These are phyloP conservation scores for Gracilaria domingensis DNA, from an alignment of 23 red algal genomes.

Conservation along the genomic window DNA sequence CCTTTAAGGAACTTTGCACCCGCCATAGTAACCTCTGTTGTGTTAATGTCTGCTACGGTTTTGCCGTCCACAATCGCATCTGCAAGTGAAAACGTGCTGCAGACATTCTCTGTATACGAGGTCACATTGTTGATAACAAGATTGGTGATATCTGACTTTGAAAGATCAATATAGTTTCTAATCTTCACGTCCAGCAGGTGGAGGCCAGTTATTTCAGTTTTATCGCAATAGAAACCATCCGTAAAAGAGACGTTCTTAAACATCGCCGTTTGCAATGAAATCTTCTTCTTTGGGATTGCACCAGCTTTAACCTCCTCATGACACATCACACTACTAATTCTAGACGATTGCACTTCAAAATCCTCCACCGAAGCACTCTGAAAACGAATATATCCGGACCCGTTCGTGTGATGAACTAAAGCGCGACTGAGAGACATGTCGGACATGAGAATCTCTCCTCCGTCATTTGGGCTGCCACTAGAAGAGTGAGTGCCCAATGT, in stretches of 20 bases:
- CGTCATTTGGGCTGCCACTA: slow-evolving; percentile 7
- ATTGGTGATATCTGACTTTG: slow-evolving; percentile 34
- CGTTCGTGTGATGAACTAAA: slow-evolving; percentile 19
- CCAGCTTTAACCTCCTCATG: slow-evolving; percentile 24
- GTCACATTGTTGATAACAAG: slow-evolving; percentile 39
- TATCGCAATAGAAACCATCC: slow-evolving; percentile 60
- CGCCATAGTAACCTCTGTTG: slow-evolving; percentile 26
- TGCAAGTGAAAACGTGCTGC: slow-evolving; percentile 46
- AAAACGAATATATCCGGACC: slow-evolving; percentile 27
- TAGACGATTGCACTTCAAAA: not conserved
- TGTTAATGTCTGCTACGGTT: slow-evolving; percentile 19
- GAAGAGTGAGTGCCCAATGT: slow-evolving; percentile 5
- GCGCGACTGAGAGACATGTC: slow-evolving; percentile 39
- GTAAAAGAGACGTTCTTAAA: slow-evolving; percentile 30
- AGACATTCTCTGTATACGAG: slow-evolving; percentile 27
- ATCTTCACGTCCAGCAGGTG: slow-evolving; percentile 16
- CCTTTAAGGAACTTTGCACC: slow-evolving; percentile 37
- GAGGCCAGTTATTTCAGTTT: slow-evolving; percentile 33
- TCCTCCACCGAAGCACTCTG: slow-evolving; percentile 34
- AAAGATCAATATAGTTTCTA: slow-evolving; percentile 30
- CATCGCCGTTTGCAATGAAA: slow-evolving; percentile 14
- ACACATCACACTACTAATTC: slow-evolving; percentile 1
- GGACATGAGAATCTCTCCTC: slow-evolving; percentile 36
- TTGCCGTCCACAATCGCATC: slow-evolving; percentile 37
- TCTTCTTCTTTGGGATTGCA: slow-evolving; percentile 5